A percentile compares a stretch with the other conserved stretches of the same genome.
Conservation (phyloP, 176 grass and related monocot genomes). For the Oryza glaberrima region DNA sequence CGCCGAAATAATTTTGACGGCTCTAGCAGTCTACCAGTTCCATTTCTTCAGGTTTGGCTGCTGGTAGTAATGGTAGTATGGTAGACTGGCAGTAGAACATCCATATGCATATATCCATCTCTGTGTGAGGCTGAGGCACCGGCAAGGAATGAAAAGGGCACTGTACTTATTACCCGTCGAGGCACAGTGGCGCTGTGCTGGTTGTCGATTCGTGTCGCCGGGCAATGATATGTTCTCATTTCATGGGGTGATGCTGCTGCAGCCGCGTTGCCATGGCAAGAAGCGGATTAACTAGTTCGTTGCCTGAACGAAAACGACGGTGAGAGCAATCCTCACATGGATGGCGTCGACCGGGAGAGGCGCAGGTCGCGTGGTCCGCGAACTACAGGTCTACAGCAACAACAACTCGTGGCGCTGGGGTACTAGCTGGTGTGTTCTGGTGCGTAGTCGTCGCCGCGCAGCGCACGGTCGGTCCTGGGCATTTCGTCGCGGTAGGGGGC, state of each 20-base stretch:
- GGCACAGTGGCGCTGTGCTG: background rate
- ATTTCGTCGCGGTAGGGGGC: background rate
- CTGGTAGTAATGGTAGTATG: background rate
- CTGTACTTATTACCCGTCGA: background rate
- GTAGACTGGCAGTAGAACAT: background rate
- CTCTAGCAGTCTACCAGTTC: background rate
- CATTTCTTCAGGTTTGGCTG: background rate
- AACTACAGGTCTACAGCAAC: no score
- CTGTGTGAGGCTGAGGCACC: background rate
- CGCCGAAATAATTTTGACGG: constrained; percentile 15
- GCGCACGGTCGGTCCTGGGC: constrained; percentile 42
- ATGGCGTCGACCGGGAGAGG: background rate
- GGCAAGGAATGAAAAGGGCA: background rate
- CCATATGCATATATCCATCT: background rate
- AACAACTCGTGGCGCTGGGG: background rate
- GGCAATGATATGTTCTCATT: background rate
- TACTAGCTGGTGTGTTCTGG: no score
- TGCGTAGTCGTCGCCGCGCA: background rate
- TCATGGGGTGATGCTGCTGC: background rate
- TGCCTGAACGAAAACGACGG: background rate
- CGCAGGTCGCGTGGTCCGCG: background rate
- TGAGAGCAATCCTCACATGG: constrained; percentile 1
- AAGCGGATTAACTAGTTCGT: background rate
- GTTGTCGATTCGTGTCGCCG: background rate
- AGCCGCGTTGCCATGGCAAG: background rate